These are phyloP conservation scores for Ophiocordyceps camponoti-rufipedis DNA, from an alignment of 2,329 filamentous ascomycete genomes.

Conservation along the genomic window DNA sequence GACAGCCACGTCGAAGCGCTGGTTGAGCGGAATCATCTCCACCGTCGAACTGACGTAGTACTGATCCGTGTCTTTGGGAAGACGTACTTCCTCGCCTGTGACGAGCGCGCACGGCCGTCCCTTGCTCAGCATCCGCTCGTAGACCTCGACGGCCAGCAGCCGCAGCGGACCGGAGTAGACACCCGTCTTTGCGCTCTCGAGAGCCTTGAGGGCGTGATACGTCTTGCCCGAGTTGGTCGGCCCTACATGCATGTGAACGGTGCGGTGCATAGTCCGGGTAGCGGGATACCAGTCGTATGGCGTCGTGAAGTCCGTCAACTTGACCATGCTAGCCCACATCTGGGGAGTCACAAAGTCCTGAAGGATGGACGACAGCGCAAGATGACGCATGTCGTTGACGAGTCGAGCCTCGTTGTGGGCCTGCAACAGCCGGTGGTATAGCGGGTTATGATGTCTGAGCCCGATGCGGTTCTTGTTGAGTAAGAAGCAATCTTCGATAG, in stretches of 20 bases:
- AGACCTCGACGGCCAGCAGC: conserved; percentile 87
- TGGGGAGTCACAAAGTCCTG: conserved; percentile 11
- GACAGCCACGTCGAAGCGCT: conserved; percentile 66
- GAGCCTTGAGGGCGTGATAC: conserved; percentile 72
- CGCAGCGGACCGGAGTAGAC: conserved; percentile 84
- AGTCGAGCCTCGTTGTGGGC: conserved; percentile 13
- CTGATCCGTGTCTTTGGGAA: conserved; percentile 38
- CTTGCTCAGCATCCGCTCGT: conserved; percentile 63
- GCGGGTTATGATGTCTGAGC: background rate
- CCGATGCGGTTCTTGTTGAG: background rate
- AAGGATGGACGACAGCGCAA: background rate
- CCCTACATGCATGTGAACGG: conserved; percentile 81
- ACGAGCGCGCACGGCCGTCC: conserved; percentile 62
- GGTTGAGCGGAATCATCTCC: conserved; percentile 54
- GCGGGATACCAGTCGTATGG: conserved; percentile 85
- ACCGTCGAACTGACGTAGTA: conserved; percentile 77
- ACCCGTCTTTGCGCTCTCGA: conserved; percentile 58
- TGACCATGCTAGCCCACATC: conserved; percentile 39
- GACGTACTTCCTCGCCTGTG: conserved; percentile 76
- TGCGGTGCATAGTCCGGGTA: conserved; percentile 63
- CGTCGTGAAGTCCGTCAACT: conserved; percentile 66
- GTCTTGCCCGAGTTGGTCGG: conserved; percentile 98
- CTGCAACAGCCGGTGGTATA: background rate
- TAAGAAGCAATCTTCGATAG: background rate
- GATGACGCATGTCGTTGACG: conserved; percentile 29